Base-by-base conservation (phyloP, 2,329 filamentous ascomycete genomes). In the Fusarium cyanostomum region DNA sequence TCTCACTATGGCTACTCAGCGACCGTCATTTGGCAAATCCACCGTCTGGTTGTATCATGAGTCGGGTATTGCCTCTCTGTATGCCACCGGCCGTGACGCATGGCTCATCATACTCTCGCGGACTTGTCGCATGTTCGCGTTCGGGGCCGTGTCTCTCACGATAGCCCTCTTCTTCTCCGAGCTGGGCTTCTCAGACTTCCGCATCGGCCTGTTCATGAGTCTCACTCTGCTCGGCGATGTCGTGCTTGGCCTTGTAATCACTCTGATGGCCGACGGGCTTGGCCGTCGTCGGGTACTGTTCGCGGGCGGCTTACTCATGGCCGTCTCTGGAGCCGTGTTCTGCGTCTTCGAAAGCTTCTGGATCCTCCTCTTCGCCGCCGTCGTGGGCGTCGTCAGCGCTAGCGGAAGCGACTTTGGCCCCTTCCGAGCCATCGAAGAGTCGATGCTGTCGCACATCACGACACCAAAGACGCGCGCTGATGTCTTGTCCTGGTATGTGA, bases 401-500 rank as follows among this genome's bases (percentile, higher is more conserved):
- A 87, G 78, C 3, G 88, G 88, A 7, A 83, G 86, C 13, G 88
- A 90, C 64, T 89, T 90, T 69, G 88, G 88, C 0, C 88, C 88
- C 0, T 90, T 90, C 64, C 79, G 87, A 33, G 86, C 86, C 4
- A 85, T 91, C 28, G 88, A 90, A 70, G 87, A 90, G 77, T 86
- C 84, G 1, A 86, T 84, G 30, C 71, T 90, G 8, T 84, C 86
- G 6, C 85, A 89, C 69, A 77, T 90, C 39, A 89, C 86, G 0
- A 80, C 76, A 0, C 79, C 82, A 0, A 73, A 79, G 27, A 83
- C 81, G 1, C 77, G 88, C 42, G 78, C 85, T 12, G 86, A 90
- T 72, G 86, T 90, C n/a, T 78, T 89, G 56, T 82, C 84, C 8
- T 90, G 88, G 88, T 89, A 90, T 67, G 82, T 88, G 35, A 86